Evolutionary conservation across 2,329 filamentous ascomycete genomes (phyloP), one percentile per base, ranked within the genome.

Genomic region (Dactylellina parvicollis): DNA sequence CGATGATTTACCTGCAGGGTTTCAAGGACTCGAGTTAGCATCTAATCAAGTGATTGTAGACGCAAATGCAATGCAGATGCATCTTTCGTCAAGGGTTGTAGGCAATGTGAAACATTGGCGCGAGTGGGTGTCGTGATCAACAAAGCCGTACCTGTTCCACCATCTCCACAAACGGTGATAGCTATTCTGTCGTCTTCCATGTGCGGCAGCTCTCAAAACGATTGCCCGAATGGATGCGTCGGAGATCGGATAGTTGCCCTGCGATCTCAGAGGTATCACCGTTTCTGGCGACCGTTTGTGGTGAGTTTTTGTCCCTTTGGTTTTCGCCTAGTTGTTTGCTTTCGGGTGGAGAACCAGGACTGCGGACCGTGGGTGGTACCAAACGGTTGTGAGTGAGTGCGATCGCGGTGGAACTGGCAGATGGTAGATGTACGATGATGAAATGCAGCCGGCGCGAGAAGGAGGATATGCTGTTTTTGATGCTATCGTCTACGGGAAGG

Each of bases 151-250:
- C 84, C 84, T 78, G 77, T 78, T 73, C 91, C 91, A 78, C 91
- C 91, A 80, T 94, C 91, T 79, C 91, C 91, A 82, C 91, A 94
- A 80, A 95, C 91, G 66, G 91, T 94, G 79, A 94, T 92, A 26
- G 67, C 67, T 72, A 72, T 72, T 44, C 67, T 72, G 26, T 89
- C 88, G 47, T 74, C 70, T 56, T 67, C 64, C 61, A 67, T 69
- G 55, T 74, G 54, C 50, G 55, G 54, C 34, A 5, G 62, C 62
- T 40, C 62, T 59, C 40, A 34, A 46, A 57, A 59, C 16, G 28
- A 44, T 28, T 26, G 40, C 20, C 12, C 28, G 12, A 12, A 28
- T 55, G 16, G 59, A 52, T 46, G 24, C 40, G 22, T 24, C 24
- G 59, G 67, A 36, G 59, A 57, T 38, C 24, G 50, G 34, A 60